Evolutionary conservation across 2,329 filamentous ascomycete species (phyloP).

Genomic region (Xylariaceae sp.): DNA sequence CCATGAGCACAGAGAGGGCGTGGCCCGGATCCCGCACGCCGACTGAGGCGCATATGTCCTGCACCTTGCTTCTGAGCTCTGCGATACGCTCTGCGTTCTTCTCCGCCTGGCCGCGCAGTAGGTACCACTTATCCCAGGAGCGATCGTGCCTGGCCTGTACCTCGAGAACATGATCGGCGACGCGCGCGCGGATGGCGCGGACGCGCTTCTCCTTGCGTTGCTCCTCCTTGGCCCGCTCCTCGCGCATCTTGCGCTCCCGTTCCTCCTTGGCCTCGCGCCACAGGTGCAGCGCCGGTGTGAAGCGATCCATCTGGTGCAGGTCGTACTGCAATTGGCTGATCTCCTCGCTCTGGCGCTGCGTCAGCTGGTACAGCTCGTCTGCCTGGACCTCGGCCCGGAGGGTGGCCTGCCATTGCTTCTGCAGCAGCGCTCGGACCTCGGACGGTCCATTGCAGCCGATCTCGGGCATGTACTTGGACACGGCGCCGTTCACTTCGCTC

Average conservation of each 20-base stretch:
- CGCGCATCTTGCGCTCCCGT: background rate
- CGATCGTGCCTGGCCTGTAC: constrained; percentile 11
- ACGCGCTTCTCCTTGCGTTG: background rate
- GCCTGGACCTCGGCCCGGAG: constrained; percentile 4
- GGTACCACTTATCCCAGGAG: constrained; percentile 1
- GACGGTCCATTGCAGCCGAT: background rate
- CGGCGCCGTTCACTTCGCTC: constrained; percentile 18
- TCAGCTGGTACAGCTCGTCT: constrained; percentile 1
- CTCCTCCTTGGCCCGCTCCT: background rate
- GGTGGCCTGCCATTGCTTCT: constrained; percentile 10
- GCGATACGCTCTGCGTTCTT: constrained; percentile 2
- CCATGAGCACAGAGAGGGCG: constrained; percentile 11
- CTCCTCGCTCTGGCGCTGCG: constrained; percentile 7
- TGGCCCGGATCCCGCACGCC: constrained; percentile 10
- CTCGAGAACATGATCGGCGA: constrained; percentile 12
- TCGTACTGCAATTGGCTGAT: constrained; percentile 9
- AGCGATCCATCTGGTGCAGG: constrained; percentile 2
- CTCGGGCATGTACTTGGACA: background rate
- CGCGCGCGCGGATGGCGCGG: constrained; percentile 5
- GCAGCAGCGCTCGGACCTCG: constrained; percentile 8
- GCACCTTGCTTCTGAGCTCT: constrained; percentile 4
- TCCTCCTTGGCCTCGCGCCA: constrained; percentile 6
- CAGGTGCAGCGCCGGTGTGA: constrained; percentile 8
- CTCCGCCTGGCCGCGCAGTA: constrained; percentile 1
- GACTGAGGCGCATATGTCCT: constrained; percentile 3